Conservation (phyloP, 2,329 filamentous ascomycete genomes). For the Fusarium stilboides region DNA sequence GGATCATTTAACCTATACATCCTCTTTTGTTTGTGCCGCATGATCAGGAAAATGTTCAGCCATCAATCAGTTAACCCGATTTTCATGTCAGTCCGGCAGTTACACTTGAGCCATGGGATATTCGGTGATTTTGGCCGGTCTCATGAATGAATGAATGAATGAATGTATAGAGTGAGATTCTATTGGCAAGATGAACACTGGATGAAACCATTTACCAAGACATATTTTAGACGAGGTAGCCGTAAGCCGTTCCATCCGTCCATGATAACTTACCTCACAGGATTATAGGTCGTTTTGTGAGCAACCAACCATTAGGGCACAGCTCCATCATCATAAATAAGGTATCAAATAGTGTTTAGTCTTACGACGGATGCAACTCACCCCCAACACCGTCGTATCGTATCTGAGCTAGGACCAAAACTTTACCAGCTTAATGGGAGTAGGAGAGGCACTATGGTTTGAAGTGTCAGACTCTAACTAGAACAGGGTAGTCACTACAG, state of each 20-base stretch:
- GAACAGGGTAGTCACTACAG: conserved; percentile 4
- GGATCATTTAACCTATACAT: no score
- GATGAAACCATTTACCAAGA: no score
- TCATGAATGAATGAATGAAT: background rate
- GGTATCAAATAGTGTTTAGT: background rate
- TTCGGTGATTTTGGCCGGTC: background rate
- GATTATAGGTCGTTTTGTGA: background rate
- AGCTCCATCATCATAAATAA: background rate
- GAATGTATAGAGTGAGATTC: background rate
- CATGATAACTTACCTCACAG: background rate
- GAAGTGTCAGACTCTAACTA: conserved; percentile 9
- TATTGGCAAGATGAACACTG: background rate
- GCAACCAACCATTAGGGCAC: conserved; percentile 1
- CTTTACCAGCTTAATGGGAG: background rate
- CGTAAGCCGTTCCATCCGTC: no score
- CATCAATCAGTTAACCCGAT: no score
- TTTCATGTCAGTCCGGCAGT: background rate
- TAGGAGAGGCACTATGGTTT: conserved; percentile 2
- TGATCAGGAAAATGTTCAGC: no score
- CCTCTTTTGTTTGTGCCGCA: no score
- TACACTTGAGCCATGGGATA: background rate
- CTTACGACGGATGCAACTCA: background rate
- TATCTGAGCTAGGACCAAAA: conserved; percentile 5
- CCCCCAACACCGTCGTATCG: conserved; percentile 10
- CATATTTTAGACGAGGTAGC: no score